Evolutionary conservation across 2,329 filamentous ascomycete species (phyloP), one percentile per base, ranked within the genome.

Genomic region (Cryphonectria carpinicola): DNA sequence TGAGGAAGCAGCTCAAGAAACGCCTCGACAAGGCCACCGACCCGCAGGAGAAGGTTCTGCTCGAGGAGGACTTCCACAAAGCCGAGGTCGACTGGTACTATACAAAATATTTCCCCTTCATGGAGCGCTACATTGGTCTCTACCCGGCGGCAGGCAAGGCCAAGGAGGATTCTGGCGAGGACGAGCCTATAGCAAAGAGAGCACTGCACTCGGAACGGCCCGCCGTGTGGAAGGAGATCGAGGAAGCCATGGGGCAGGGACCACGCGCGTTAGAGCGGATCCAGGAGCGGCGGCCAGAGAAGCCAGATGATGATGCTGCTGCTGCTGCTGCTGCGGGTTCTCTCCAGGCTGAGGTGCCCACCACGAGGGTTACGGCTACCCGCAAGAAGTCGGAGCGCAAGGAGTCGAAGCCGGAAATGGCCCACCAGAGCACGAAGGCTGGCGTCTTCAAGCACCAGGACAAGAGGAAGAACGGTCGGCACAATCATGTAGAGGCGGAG

Each of bases 21-120:
- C 86, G 86, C 74, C 81, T 92, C 54, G 81, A 85, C 25, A 80
- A 84, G 63, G 80, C 84, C 25, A 83, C 84, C 66, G 85, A 87
- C 49, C 79, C 84, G 1, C 83, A 86, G 64, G 87, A 89, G 74
- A 81, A 82, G 49, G 82, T 85, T 66, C 80, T 80, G 68, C 79
- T 93, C 65, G 82, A 87, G 74, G 79, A 80, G 8, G 84, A 89
- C 71, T 82, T 93, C n/a, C 90, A 93, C 77, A 83, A 88, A 35
- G 89, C 89, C 37, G 87, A 94, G 77, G 88, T 95, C 17, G 93
- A 95, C 77, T 83, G 92, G 73, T 90, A 93, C 75, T 96, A 96
- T 77, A 89, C 92, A 1, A 86, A 88, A 67, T 92, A 90, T 79
- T 92, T 88, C 73, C 93, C 93, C 1, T 87, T 92, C 61, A 84